Evolutionary conservation across 257 asterid genomes (phyloP), one percentile per base, ranked within the genome.

Genomic region (Jaltomata sinuosa): DNA sequence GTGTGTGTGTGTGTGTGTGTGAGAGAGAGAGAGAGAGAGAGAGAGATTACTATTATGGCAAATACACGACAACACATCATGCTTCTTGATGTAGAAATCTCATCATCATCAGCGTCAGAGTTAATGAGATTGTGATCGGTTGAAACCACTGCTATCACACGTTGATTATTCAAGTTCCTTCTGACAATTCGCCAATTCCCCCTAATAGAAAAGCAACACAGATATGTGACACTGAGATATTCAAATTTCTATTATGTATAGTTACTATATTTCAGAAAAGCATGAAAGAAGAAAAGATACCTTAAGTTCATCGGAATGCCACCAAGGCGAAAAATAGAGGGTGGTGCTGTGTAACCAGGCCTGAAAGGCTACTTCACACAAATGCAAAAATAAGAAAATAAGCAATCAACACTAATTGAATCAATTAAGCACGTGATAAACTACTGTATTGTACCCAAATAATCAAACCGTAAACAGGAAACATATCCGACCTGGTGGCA

Each of bases 311-410:
- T 88, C 15, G 97, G 95, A 81, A 93, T 94, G 21, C 97, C 93
- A 16, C 96, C 95, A 52, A 94, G 88, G 15, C 94, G 97, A 82
- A 95, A 92, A 74, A 94, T 92, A 12, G 98, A 97, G 11, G 98
- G 99, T 16, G 99, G 98, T 47, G 99, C 98, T 21, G 97, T 93
- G 84, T 95, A 97, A 65, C 98, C 99, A 27, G 98, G 98, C 90
- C 89, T 91, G 90, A 91, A 97, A 87, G 86, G 97, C 99, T 97
- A 93, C 87, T 89, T 71, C 31, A 49, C 6, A 77, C 62, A 54
- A 52, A 52, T 40, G 45, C 77, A 61, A 42, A 36, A 11, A 81
- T 14, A 38, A 40, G 12, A 8, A 57, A 45, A 55, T 36, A 38
- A 77, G 49, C 14, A 42, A 76, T 49, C 47, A 55, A 74, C 27